Evolutionary conservation across 768 basidiomycete species (phyloP).

Genomic region (Kwoniella dejecticola): DNA sequence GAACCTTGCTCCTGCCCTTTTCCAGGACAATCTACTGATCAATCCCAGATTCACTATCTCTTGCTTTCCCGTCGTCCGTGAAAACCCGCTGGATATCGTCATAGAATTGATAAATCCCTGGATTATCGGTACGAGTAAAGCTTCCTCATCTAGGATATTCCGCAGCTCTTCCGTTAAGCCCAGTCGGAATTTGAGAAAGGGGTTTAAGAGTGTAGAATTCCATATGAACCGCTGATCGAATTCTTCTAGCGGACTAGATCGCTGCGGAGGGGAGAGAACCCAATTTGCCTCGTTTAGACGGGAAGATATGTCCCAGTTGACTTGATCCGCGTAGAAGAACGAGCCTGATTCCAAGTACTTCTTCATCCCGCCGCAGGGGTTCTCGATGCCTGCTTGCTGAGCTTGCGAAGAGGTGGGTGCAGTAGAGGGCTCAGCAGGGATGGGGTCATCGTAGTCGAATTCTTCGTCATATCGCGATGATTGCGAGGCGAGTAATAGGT

Average conservation of each 20-base stretch:
- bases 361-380: conserved; percentile 84
- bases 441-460: conserved; percentile 33
- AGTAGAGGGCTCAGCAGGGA: conserved; percentile 29
- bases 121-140: conserved; percentile 73
- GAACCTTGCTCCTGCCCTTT: conserved; percentile 94
- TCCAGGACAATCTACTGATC: conserved; percentile 87
- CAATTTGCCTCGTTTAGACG: conserved; percentile 70
- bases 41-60: conserved; percentile 73
- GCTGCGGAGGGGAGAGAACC: conserved; percentile 61
- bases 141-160: conserved; percentile 67
- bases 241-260: conserved; percentile 42
- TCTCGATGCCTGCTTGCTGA: conserved; percentile 63
- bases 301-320: conserved; percentile 86
- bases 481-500: conserved; percentile 20
- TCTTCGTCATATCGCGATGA: conserved; percentile 9
- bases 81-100: conserved; percentile 62
- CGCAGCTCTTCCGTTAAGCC: conserved; percentile 71
- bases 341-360: conserved; percentile 89
- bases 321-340: conserved; percentile 86
- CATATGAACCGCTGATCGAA: conserved; percentile 65
- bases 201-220: conserved; percentile 88
- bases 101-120: conserved; percentile 91
- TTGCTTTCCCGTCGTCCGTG: conserved; percentile 68
- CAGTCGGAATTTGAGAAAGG: conserved; percentile 83
- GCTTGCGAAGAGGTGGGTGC: conserved; percentile 55